A percentile compares a stretch with the other conserved stretches of the same genome.
Evolutionary conservation across 2,329 filamentous ascomycete genomes (phyloP).

Genomic region (Exserohilum rostratum): DNA sequence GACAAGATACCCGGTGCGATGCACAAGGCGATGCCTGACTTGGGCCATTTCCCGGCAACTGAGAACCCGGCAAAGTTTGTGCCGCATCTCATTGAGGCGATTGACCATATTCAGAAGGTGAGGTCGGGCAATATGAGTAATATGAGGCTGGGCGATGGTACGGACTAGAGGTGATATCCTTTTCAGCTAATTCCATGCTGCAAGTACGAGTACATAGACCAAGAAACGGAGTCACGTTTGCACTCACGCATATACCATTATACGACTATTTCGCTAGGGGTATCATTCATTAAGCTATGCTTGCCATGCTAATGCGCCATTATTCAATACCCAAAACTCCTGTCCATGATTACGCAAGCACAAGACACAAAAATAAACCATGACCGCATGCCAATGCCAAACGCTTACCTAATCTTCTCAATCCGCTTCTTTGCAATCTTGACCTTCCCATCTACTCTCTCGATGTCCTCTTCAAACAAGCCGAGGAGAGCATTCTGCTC

Average conservation of each 20-base stretch:
- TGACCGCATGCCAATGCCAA: not conserved
- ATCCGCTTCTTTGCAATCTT: constrained; percentile 75
- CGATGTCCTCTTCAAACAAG: constrained; percentile 68
- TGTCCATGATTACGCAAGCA: not conserved
- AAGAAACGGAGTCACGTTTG: too few relatives aligned
- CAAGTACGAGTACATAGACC: not conserved
- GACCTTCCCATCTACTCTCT: constrained; percentile 71
- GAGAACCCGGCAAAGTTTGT: constrained; percentile 52
- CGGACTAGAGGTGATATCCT: constrained; percentile 15
- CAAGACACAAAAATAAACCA: not conserved
- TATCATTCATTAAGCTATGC: not conserved
- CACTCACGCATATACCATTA: too few relatives aligned
- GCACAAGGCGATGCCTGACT: constrained; percentile 53
- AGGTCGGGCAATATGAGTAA: constrained; percentile 38
- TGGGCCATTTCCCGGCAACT: constrained; percentile 57
- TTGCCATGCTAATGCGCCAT: not conserved
- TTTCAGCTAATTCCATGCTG: not conserved
- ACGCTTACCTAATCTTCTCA: constrained; percentile 61
- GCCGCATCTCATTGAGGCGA: constrained; percentile 46
- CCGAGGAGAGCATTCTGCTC: constrained; percentile 75
- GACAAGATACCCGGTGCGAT: constrained; percentile 56
- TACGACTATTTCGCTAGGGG: not conserved
- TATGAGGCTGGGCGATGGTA: constrained; percentile 39
- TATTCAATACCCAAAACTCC: not conserved
- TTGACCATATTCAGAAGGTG: constrained; percentile 48